Base-by-base conservation (phyloP, 192 early-diverging fungal genomes). In the Obelidium mucronatum region DNA sequence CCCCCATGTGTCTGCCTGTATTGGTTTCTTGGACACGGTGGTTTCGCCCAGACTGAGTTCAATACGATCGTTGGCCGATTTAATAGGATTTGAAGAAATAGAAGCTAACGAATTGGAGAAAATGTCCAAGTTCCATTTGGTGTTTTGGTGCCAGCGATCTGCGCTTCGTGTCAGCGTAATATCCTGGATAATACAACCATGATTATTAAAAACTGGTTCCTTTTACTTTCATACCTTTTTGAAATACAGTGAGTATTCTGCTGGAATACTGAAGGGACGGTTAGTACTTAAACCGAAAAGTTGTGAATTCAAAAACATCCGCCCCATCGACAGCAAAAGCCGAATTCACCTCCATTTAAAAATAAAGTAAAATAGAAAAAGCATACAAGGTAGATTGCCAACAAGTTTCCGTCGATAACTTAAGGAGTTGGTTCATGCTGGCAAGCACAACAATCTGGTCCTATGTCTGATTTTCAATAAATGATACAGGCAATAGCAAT, bases 111-210 rank as follows among this genome's bases (percentile, higher is more conserved):
- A 13, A 19, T 22, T 37, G 37, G 33, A 22, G 63, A 65, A 65
- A 22, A 69, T 30, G 36, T 69, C 67, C 30, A 54, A 26, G n/a
- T 69, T 69, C 42, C 40, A 69, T 44, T 69, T 69, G 11, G 67
- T 11, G 22, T 51, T 28, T 28, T 69, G 48, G 0, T 22, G 28
- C 67, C 67, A 69, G 11, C 67, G 67, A 22, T 40, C 52, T 31
- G 28, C 28, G 52, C 40, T 28, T 26, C 52, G n/a, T 28, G 19
- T 48, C 2, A 69, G 42, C 11, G 67, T 53, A 8, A 69, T 69
- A 52, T 69, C 67, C 67, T 69, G 22, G 24, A 36, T 40, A 66
- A 39, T n/a, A 24, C 33, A 62, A 62, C n/a, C 19, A 26, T 3
- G 17, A 30, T 30, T 2, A 3, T 34, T 34, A 24, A 62, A 30